Evolutionary conservation across 257 asterid species (phyloP).

Genomic region (Primulina huaijiensis): DNA sequence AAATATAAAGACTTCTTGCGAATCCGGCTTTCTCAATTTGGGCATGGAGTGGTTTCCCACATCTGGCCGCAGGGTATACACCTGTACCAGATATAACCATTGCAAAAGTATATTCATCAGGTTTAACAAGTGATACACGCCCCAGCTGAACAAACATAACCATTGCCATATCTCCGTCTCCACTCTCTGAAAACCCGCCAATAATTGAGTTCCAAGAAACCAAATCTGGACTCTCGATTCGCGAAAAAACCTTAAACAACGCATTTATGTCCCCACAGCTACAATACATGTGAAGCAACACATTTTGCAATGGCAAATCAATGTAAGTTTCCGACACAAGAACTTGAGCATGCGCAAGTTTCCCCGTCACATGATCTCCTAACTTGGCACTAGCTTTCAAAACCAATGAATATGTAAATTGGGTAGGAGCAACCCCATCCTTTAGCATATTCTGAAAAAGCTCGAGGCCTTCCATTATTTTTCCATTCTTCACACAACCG

Average conservation of each 20-base stretch:
- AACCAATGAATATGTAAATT: constrained; percentile 65
- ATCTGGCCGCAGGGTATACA: constrained; percentile 42
- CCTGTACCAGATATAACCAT: constrained; percentile 51
- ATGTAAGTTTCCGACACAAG: constrained; percentile 39
- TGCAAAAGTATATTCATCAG: constrained; percentile 77
- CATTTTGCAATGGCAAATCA: constrained; percentile 72
- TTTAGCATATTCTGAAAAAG: constrained; percentile 44
- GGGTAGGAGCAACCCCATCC: constrained; percentile 41
- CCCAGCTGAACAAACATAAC: constrained; percentile 42
- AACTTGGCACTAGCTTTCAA: constrained; percentile 68
- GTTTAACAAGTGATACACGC: constrained; percentile 29
- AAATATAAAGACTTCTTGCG: constrained; percentile 36
- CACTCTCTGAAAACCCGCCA: constrained; percentile 61
- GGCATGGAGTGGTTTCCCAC: constrained; percentile 78
- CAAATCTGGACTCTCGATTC: constrained; percentile 56
- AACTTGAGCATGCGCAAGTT: constrained; percentile 52
- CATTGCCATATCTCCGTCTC: constrained; percentile 61
- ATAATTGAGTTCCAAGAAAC: constrained; percentile 91
- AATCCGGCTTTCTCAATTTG: constrained; percentile 64
- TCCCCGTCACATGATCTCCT: constrained; percentile 45
- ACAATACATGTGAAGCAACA: constrained; percentile 75
- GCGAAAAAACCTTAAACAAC: constrained; percentile 43
- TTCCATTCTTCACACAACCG: constrained; percentile 54
- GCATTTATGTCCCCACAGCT: constrained; percentile 53
- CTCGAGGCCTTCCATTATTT: constrained; percentile 39